These are phyloP conservation scores for Eucalyptus marginata DNA, from an alignment of 345 rosid species.

Conservation along the genomic window DNA sequence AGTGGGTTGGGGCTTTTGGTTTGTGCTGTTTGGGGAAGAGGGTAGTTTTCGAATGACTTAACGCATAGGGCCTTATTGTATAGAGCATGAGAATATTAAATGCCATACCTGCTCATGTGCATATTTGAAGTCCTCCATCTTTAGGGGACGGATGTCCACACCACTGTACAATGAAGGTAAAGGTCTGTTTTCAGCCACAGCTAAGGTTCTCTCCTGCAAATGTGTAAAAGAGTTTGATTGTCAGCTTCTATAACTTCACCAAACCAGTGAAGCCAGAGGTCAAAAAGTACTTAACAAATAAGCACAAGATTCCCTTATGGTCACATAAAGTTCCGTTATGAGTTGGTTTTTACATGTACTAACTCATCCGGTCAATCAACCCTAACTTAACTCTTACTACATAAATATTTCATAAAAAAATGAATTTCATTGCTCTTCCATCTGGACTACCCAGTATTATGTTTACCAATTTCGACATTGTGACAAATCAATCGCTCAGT, in stretches of 20 bases:
- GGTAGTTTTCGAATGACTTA: background rate
- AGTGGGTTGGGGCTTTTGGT: background rate
- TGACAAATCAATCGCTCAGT: background rate
- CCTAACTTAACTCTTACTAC: background rate
- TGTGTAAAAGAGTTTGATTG: background rate
- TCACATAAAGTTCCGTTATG: background rate
- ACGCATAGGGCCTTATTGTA: background rate
- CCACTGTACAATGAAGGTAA: constrained; percentile 61
- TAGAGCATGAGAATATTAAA: background rate
- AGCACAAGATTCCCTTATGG: background rate
- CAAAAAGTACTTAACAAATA: background rate
- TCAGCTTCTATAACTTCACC: background rate
- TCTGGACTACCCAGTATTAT: background rate
- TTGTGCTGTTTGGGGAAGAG: background rate
- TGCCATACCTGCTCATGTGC: constrained; percentile 92
- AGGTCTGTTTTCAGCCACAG: constrained; percentile 58
- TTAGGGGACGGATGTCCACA: constrained; percentile 61
- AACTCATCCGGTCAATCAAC: background rate
- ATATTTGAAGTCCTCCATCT: constrained; percentile 68
- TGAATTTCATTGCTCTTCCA: background rate
- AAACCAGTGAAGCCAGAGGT: background rate
- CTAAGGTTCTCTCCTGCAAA: constrained; percentile 56
- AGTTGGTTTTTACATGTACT: background rate
- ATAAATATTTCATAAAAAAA: background rate
- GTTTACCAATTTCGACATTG: background rate